Conservation (phyloP, 148 eudicot genomes). For the Rhododendron ovatum region DNA sequence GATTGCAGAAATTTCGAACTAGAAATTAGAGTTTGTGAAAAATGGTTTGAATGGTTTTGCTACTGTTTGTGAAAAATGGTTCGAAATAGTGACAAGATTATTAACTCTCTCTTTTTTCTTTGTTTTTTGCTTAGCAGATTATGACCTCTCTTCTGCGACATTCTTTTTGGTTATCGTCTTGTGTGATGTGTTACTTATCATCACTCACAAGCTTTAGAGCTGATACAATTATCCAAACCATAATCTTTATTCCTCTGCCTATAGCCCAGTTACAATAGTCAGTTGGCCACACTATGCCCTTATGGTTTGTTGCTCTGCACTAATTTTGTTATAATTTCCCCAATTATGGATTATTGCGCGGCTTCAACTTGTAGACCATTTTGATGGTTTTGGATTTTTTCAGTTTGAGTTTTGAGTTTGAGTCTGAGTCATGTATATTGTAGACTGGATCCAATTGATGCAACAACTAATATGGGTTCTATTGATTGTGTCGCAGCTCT, state of each 20-base stretch:
- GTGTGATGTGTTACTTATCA: not conserved
- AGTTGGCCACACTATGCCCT: not conserved
- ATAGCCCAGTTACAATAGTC: not conserved
- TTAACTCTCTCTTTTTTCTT: too few relatives aligned
- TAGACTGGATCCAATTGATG: not conserved
- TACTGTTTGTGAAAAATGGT: too few relatives aligned
- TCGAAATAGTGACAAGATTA: too few relatives aligned
- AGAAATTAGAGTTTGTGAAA: too few relatives aligned
- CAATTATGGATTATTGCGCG: not conserved
- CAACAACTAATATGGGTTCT: constrained; percentile 9
- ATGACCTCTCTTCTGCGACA: too few relatives aligned
- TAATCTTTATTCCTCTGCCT: not conserved
- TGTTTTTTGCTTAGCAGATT: not conserved
- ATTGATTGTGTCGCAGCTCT: constrained; percentile 23
- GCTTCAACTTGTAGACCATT: not conserved
- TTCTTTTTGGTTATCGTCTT: not conserved
- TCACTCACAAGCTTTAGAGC: not conserved
- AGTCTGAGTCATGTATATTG: not conserved
- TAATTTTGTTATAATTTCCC: not conserved
- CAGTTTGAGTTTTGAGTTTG: not conserved
- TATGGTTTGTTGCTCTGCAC: not conserved
- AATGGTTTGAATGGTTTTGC: too few relatives aligned
- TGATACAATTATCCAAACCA: not conserved
- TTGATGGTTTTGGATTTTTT: not conserved
- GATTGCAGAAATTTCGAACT: too few relatives aligned